Conservation (phyloP, 2,329 filamentous ascomycete species). For the Cladosporium phlei region DNA sequence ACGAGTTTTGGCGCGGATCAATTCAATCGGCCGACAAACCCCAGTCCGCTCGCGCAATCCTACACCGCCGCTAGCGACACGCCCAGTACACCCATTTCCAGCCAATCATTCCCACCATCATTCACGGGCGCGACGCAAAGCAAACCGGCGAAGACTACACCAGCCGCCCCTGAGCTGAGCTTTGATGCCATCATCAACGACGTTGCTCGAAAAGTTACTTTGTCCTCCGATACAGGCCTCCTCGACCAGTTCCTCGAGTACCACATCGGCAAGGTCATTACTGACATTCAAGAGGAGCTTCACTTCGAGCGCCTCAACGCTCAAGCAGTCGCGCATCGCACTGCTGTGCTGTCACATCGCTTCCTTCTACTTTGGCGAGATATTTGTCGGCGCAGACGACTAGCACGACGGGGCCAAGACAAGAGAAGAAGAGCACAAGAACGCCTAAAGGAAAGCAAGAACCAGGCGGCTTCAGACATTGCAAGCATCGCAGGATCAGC, state of each 20-base stretch:
- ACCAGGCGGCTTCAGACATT: conserved; percentile 19
- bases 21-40: conserved; percentile 7
- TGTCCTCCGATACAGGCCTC: conserved; percentile 37
- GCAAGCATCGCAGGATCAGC: conserved; percentile 17
- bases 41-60: conserved; percentile 32
- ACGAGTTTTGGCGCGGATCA: no score
- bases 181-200: conserved; percentile 27
- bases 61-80: conserved; percentile 19
- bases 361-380: conserved; percentile 37
- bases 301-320: conserved; percentile 27
- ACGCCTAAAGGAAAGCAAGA: conserved; percentile 22
- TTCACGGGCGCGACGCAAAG: not conserved
- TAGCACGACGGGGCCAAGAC: conserved; percentile 34
- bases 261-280: conserved; percentile 32
- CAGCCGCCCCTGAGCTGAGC: conserved; percentile 15
- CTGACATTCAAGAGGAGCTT: conserved; percentile 30
- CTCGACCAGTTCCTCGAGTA: conserved; percentile 44
- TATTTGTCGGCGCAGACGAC: conserved; percentile 31
- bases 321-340: conserved; percentile 30
- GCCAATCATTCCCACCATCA: not conserved
- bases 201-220: conserved; percentile 36
- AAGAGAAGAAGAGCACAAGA: conserved; percentile 29
- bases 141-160: not conserved
- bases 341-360: conserved; percentile 30
- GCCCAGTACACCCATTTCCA: not conserved